Evolutionary conservation across 805 yeast genomes (phyloP).

Genomic region (Candida andamanensis): DNA sequence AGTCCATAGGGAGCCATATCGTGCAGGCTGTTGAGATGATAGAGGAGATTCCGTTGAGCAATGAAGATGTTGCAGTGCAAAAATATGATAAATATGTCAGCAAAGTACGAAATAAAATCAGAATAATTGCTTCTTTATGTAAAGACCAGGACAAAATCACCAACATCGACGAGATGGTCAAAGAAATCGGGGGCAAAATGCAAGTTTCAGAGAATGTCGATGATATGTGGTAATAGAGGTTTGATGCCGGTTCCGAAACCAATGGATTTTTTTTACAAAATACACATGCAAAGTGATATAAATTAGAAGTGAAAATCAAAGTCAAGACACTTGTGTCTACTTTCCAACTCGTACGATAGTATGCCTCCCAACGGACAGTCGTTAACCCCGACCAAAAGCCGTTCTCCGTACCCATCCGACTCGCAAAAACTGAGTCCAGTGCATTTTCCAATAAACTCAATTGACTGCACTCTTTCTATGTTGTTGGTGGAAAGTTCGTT

Average conservation of each 20-base stretch:
- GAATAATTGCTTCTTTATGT: slow-evolving; percentile 40
- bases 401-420: slow-evolving; percentile 42
- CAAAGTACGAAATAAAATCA: slow-evolving; percentile 57
- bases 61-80: slow-evolving; percentile 53
- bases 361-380: slow-evolving; percentile 58
- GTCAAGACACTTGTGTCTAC: slow-evolving; percentile 31
- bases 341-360: slow-evolving; percentile 40
- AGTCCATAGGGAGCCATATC: slow-evolving; percentile 19
- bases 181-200: slow-evolving; percentile 34
- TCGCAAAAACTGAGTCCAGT: slow-evolving; percentile 49
- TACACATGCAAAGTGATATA: slow-evolving; percentile 1
- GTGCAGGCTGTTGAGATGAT: slow-evolving; percentile 27
- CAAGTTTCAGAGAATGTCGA: slow-evolving; percentile 33
- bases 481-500: slow-evolving; percentile 17
- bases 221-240: slow-evolving; percentile 35
- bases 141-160: slow-evolving; percentile 28
- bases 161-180: slow-evolving; percentile 26
- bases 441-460: slow-evolving; percentile 55
- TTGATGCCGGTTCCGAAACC: too few relatives aligned
- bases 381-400: slow-evolving; percentile 48
- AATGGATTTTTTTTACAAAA: too few relatives aligned
- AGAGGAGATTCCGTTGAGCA: slow-evolving; percentile 21
- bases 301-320: slow-evolving; percentile 24
- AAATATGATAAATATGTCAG: slow-evolving; percentile 46
- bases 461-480: slow-evolving; percentile 35